Evolutionary conservation across 768 basidiomycete genomes (phyloP).

Genomic region (Chiua virens): DNA sequence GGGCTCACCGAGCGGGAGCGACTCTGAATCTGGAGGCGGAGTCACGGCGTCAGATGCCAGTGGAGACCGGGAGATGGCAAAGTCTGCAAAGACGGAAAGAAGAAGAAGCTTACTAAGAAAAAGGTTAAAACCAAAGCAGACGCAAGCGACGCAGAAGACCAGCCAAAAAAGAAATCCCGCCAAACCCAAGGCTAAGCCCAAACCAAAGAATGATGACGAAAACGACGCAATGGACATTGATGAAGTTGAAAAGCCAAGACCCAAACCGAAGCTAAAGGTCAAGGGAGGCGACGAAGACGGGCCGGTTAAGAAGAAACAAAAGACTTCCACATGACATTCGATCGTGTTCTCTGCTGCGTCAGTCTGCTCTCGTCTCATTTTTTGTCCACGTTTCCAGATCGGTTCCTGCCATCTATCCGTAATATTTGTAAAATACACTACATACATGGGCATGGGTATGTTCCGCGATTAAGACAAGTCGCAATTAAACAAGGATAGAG

Average conservation of each 20-base stretch:
- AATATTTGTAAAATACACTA: slow-evolving; percentile 24
- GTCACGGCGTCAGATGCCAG: slow-evolving; percentile 84
- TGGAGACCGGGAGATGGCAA: slow-evolving; percentile 67
- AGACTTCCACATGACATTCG: slow-evolving; percentile 44
- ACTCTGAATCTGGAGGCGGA: slow-evolving; percentile 61
- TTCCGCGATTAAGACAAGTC: slow-evolving; percentile 7
- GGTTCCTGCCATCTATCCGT: slow-evolving; percentile 8
- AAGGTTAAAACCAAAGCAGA: slow-evolving; percentile 48
- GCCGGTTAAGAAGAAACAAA: slow-evolving; percentile 76
- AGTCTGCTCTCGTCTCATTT: not conserved
- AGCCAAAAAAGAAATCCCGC: slow-evolving; percentile 51
- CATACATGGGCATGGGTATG: slow-evolving; percentile 15
- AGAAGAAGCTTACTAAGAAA: slow-evolving; percentile 38
- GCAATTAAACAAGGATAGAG: not conserved
- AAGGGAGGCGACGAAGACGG: slow-evolving; percentile 43
- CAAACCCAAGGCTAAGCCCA: slow-evolving; percentile 43
- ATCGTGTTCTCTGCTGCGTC: not conserved
- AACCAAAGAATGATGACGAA: slow-evolving; percentile 42
- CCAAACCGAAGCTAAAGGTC: slow-evolving; percentile 38
- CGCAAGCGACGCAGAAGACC: slow-evolving; percentile 41
- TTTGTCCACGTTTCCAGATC: not conserved
- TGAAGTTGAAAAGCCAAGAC: slow-evolving; percentile 38
- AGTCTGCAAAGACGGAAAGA: slow-evolving; percentile 36
- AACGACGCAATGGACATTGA: slow-evolving; percentile 51
- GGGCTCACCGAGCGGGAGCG: slow-evolving; percentile 83